Base-by-base conservation (phyloP, 2,329 filamentous ascomycete species). In the Claviceps citrina region DNA sequence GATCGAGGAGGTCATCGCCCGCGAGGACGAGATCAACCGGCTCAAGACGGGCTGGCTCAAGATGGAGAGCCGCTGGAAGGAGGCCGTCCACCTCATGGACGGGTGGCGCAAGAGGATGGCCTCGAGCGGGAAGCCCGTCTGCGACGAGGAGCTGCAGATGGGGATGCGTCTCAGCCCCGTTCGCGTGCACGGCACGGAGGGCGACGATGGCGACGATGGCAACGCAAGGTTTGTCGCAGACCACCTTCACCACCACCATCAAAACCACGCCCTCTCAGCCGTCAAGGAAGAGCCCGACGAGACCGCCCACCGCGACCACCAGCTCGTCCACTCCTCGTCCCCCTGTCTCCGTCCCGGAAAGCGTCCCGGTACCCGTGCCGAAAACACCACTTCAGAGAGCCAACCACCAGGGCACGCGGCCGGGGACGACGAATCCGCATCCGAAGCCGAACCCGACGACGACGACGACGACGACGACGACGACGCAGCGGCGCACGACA, bases 11-110 rank as follows among this genome's bases (percentile, higher is more conserved):
- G 85, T 98, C 2, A 80, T 93, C 53, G 64, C 86, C n/a, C 77
- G 89, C 40, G 89, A 98, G 47, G 81, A 93, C 44, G 87, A 95
- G 56, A 96, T 98, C 47, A 70, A 73, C 39, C 74, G 84, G 38
- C 67, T 98, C 36, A 77, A 84, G 40, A 75, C 81, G 41, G 85
- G 87, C 13, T 93, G 89, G 81, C 83, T 93, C 56, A 86, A 82
- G 60, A 94, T 96, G 84, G 87, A 96, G 58, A 72, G 67, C 18
- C 75, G 86, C 38, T 94, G 91, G 85, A 79, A 77, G 47, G 89
- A 96, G 54, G 84, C 91, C 1, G 78, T 96, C 10, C 71, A 76
- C 27, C 76, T 98, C 62, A 93, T 98, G 66, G 84, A 95, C 47
- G 78, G 82, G 26, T 96, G 91, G 89, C 78, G 87, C 44, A 81